Percentiles rank a stretch among this genome's conserved stretches.
Evolutionary conservation across 257 asterid genomes (phyloP).

Genomic region (Gynochthodes officinalis): DNA sequence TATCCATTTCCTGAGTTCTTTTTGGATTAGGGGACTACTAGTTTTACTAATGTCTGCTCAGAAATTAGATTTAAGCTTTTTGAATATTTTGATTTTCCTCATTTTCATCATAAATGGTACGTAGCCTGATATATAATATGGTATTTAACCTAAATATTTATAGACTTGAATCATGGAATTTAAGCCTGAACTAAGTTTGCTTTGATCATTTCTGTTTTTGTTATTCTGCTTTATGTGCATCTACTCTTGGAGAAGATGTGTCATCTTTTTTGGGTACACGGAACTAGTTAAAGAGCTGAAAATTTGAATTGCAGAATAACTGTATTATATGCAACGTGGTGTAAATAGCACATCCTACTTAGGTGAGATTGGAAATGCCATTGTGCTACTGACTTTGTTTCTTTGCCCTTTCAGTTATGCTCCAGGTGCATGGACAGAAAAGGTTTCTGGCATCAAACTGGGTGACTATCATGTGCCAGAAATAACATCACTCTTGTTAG

Average conservation of each 20-base stretch:
- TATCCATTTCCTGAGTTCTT: not conserved
- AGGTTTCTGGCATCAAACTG: conserved; percentile 27
- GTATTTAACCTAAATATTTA: not conserved
- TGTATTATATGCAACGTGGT: not conserved
- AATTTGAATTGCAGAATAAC: not conserved
- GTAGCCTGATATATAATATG: not conserved
- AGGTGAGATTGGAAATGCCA: not conserved
- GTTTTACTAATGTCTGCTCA: not conserved
- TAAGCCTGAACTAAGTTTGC: not conserved
- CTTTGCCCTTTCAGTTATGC: conserved; percentile 48
- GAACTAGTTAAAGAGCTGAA: not conserved
- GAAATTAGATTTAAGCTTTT: not conserved
- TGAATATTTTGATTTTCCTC: not conserved
- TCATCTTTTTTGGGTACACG: not conserved
- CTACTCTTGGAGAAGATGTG: not conserved
- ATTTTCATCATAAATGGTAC: not conserved
- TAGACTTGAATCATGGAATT: not conserved
- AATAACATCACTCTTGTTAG: conserved; percentile 50
- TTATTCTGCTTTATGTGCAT: not conserved
- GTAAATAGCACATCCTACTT: not conserved
- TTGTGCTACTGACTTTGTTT: not conserved
- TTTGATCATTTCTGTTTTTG: not conserved
- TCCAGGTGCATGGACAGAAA: conserved; percentile 70
- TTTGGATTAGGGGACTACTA: not conserved
- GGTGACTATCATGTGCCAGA: conserved; percentile 38